These are phyloP conservation scores for Podaxis rugospora DNA, from an alignment of 768 basidiomycete genomes.

Conservation along the genomic window DNA sequence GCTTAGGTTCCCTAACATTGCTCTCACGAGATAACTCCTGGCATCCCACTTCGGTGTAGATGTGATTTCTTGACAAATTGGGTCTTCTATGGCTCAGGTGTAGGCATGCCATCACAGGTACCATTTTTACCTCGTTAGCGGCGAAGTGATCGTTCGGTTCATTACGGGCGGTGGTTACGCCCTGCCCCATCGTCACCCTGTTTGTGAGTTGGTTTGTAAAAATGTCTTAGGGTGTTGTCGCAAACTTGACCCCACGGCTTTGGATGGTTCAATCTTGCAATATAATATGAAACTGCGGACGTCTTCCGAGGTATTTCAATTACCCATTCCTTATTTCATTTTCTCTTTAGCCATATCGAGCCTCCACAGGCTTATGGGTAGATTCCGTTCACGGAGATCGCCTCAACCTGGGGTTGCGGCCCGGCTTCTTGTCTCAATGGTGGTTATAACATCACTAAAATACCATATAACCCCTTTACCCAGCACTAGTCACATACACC, in stretches of 20 bases:
- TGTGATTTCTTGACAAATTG: not conserved
- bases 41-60: not conserved
- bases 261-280: not conserved
- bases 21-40: not conserved
- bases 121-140: not conserved
- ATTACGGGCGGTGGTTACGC: not conserved
- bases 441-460: not conserved
- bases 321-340: not conserved
- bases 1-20: not conserved
- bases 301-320: not conserved
- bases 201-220: not conserved
- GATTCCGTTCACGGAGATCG: not conserved
- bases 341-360: constrained; percentile 5
- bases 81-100: not conserved
- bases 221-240: not conserved
- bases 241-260: not conserved
- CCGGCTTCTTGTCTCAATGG: not conserved
- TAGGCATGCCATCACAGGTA: constrained; percentile 2
- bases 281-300: not conserved
- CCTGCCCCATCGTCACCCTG: not conserved
- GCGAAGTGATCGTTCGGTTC: not conserved
- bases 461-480: not conserved
- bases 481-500: not conserved
- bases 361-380: not conserved
- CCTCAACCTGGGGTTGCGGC: not conserved